Percentiles rank a stretch among this genome's conserved stretches.
phyloP scores from a whole-genome alignment of 495 filamentous ascomycete species.

The Collariella sp. region DNA sequence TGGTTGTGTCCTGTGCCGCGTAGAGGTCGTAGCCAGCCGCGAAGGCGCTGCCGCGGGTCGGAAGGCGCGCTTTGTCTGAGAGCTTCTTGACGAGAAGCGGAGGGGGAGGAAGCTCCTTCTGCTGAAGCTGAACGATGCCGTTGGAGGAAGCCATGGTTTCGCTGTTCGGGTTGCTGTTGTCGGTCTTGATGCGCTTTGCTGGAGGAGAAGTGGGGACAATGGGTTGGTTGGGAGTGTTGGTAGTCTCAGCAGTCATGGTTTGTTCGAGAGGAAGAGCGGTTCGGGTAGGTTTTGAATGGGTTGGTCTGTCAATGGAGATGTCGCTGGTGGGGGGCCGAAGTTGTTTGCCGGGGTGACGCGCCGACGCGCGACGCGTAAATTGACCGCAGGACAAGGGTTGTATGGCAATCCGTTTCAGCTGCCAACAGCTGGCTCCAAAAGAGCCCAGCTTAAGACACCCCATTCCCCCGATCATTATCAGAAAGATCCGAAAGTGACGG shows the following conservation, averaged over 20 bases:
- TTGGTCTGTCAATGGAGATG: not conserved
- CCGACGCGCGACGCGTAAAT: constrained; percentile 28
- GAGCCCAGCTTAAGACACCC: too few relatives aligned
- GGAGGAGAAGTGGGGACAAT: constrained; percentile 36
- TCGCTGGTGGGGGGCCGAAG: not conserved
- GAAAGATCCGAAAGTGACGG: too few relatives aligned
- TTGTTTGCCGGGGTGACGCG: constrained; percentile 10
- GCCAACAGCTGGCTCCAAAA: not conserved
- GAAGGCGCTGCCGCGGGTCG: constrained; percentile 80
- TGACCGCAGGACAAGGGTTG: constrained; percentile 5
- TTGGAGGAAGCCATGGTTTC: constrained; percentile 10
- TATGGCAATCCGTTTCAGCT: not conserved
- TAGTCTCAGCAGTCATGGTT: constrained; percentile 50
- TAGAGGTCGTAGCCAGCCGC: constrained; percentile 91
- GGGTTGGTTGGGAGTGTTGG: constrained; percentile 31
- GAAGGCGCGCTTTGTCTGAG: constrained; percentile 58
- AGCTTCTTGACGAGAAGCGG: constrained; percentile 81
- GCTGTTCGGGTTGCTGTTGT: constrained; percentile 8
- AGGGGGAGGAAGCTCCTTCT: constrained; percentile 35
- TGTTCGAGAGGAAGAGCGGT: not conserved
- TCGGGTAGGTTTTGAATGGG: not conserved
- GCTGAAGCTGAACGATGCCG: constrained; percentile 4
- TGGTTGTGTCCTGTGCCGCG: constrained; percentile 58
- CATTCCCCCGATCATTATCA: too few relatives aligned
- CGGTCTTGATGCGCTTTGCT: constrained; percentile 42